Percentiles rank a stretch among this genome's conserved stretches.
Evolutionary conservation across 1,284 basidiomycete genomes (phyloP).

Genomic region (Anthracocystis walkeri): DNA sequence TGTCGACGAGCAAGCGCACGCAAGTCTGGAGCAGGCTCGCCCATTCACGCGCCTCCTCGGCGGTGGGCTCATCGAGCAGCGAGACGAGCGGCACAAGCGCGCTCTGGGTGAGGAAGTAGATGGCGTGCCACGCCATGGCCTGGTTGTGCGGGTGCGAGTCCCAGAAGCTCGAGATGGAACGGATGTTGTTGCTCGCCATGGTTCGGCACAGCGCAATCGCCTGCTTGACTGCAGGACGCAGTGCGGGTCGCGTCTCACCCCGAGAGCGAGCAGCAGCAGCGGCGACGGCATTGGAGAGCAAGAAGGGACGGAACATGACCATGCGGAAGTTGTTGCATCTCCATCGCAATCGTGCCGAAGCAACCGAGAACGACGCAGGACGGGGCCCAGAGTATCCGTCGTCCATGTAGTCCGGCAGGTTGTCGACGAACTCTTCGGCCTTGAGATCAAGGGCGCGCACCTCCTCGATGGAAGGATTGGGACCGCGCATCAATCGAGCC

Average conservation of each 20-base stretch:
- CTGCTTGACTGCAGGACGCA: constrained; percentile 50
- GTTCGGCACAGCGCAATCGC: constrained; percentile 49
- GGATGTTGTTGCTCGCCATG: constrained; percentile 49
- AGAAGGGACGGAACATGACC: constrained; percentile 55
- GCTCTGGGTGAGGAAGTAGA: constrained; percentile 54
- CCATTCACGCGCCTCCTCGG: constrained; percentile 44
- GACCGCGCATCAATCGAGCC: constrained; percentile 37
- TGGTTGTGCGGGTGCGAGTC: constrained; percentile 53
- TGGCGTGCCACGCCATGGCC: constrained; percentile 53
- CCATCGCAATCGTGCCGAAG: constrained; percentile 48
- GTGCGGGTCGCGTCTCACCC: constrained; percentile 32
- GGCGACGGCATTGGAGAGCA: constrained; percentile 47
- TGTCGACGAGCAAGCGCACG: constrained; percentile 42
- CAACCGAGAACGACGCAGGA: constrained; percentile 45
- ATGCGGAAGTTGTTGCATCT: constrained; percentile 56
- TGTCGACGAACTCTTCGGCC: constrained; percentile 49
- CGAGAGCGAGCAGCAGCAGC: constrained; percentile 42
- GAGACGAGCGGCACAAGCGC: constrained; percentile 50
- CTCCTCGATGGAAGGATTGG: constrained; percentile 51
- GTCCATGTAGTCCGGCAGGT: constrained; percentile 45
- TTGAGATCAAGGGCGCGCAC: constrained; percentile 50
- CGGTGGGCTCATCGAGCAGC: constrained; percentile 42
- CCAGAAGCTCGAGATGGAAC: constrained; percentile 52
- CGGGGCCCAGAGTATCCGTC: constrained; percentile 32
- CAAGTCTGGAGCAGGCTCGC: constrained; percentile 38